Conservation (phyloP, 2,329 filamentous ascomycete species). For the Fusarium euwallaceae region DNA sequence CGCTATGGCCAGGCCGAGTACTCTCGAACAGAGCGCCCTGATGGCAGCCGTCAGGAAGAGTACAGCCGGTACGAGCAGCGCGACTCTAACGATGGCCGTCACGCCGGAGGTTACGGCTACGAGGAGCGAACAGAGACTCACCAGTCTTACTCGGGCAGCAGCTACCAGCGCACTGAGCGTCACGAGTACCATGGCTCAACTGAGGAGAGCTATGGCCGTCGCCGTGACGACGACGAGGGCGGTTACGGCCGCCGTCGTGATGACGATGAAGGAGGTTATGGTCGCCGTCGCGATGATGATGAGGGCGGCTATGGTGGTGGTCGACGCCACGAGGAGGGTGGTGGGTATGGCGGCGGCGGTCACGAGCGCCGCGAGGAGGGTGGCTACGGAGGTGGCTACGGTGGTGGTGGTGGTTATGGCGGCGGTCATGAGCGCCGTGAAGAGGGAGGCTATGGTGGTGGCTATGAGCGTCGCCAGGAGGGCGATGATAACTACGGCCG, state of each 20-base stretch:
- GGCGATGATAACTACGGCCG: conserved; percentile 41
- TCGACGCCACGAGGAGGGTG: conserved; percentile 21
- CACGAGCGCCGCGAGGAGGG: conserved; percentile 39
- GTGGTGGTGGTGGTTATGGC: conserved; percentile 38
- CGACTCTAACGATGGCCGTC: conserved; percentile 54
- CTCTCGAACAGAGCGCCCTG: conserved; percentile 68
- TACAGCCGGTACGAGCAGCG: conserved; percentile 74
- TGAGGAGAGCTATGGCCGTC: conserved; percentile 47
- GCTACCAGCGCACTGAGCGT: conserved; percentile 70
- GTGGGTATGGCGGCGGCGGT: conserved; percentile 40
- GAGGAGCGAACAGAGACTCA: conserved; percentile 69
- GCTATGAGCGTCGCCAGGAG: conserved; percentile 36
- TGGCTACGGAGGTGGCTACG: conserved; percentile 35
- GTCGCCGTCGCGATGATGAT: conserved; percentile 37
- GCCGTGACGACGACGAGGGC: conserved; percentile 42
- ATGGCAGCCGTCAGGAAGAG: conserved; percentile 69
- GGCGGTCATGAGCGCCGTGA: conserved; percentile 12
- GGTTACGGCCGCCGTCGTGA: conserved; percentile 10
- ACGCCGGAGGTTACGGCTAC: conserved; percentile 66
- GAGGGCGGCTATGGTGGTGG: conserved; percentile 37
- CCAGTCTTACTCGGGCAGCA: conserved; percentile 64
- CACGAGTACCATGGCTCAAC: conserved; percentile 59
- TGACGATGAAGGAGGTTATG: conserved; percentile 13
- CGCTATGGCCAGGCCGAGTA: conserved; percentile 73
- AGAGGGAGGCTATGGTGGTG: conserved; percentile 27